Percentiles rank a stretch among this genome's conserved stretches.
Evolutionary conservation across 495 filamentous ascomycete genomes (phyloP).

Genomic region (Talaromyces liani): DNA sequence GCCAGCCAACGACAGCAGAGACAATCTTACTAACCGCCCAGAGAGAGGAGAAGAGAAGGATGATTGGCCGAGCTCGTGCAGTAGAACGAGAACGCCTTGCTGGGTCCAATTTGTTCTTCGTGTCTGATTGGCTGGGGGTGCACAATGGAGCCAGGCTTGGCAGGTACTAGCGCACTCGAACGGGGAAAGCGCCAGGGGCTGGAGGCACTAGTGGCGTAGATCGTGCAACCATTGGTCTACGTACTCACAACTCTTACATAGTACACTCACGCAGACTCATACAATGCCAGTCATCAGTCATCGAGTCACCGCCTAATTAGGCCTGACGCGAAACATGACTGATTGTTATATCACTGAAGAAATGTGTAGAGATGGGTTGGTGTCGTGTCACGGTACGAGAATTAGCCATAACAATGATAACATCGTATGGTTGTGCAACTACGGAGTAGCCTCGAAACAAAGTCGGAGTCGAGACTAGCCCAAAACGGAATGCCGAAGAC

Average conservation of each 20-base stretch:
- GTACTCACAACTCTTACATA: too few species aligned
- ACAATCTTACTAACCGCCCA: not conserved
- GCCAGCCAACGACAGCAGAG: not conserved
- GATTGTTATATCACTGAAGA: too few species aligned
- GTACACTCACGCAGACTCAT: not conserved
- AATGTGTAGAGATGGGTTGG: too few species aligned
- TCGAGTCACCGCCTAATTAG: not conserved
- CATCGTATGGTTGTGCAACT: not conserved
- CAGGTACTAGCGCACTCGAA: slow-evolving; percentile 4
- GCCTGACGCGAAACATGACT: too few species aligned
- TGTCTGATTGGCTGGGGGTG: not conserved
- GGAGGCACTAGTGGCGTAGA: slow-evolving; percentile 6
- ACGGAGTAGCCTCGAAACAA: not conserved
- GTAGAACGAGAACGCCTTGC: not conserved
- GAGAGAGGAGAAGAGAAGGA: too few species aligned
- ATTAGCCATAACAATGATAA: too few species aligned
- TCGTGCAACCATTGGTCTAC: not conserved
- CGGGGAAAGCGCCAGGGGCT: slow-evolving; percentile 8
- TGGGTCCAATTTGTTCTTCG: not conserved
- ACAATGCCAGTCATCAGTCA: not conserved
- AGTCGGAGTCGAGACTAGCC: not conserved
- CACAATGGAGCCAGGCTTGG: not conserved
- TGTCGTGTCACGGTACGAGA: too few species aligned
- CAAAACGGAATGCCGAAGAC: not conserved
- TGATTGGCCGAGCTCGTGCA: too few species aligned